Evolutionary conservation across 768 basidiomycete species (phyloP), one percentile per base, ranked within the genome.

Genomic region (Leccinum truebloodii): DNA sequence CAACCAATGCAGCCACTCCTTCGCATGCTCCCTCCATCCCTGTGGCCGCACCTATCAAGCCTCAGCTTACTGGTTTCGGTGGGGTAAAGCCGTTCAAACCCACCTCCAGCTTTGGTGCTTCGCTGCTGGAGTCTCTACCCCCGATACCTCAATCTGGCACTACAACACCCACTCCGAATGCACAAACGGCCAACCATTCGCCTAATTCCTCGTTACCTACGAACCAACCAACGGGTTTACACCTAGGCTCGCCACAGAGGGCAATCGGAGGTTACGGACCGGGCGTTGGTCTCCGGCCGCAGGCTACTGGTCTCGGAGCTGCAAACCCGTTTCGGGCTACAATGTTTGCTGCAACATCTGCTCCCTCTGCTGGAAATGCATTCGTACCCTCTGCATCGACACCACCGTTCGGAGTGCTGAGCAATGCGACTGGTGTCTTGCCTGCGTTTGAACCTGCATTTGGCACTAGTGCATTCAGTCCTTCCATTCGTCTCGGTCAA

Each of bases 71-170:
- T 5, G 83, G 83, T 2, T 83, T 79, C 57, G 77, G 81, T 26
- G 88, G 86, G 6, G 71, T 92, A 64, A 92, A 89, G 69, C 84
- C 89, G 6, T 94, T 94, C 80, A 92, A 92, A 68, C 92, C 92
- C 3, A 81, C 87, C 3, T 89, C 87, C 2, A 87, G 83, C 46
- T 94, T 94, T 69, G 92, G 92, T 32, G 86, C 89, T 35, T 84
- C 86, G 16, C 71, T 94, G 44, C 67, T 94, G 60, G 89, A 89
- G 54, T 82, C 85, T 3, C 74, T 94, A 26, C 94, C 94, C 3
- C 79, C 92, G 6, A 85, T 93, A 57, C 83, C 89, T 12, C 86
- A 83, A 35, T 85, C 87, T 6, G 71, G 73, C 3, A 74, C 83
- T 1, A 75, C 75, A 6, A 84, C 84, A 16, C 83, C 87, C 50